Conservation (phyloP, 2,329 filamentous ascomycete genomes). For the Venturia effusa region DNA sequence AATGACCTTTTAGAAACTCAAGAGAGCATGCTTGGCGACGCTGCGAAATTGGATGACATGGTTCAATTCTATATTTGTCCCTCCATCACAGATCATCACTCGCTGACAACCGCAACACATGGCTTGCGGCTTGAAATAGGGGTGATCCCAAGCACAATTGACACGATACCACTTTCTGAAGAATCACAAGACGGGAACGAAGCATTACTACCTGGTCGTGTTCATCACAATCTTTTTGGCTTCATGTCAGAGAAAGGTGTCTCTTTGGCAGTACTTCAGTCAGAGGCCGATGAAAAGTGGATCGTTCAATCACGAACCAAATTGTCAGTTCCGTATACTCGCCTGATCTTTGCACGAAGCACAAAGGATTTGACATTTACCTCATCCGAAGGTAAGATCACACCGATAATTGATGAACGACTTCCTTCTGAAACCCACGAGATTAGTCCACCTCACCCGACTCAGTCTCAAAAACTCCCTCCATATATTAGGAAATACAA, state of each 20-base stretch:
- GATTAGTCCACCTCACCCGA: neutral
- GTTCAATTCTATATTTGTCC: constrained; percentile 24
- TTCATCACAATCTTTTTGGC: constrained; percentile 42
- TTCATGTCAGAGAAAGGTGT: constrained; percentile 51
- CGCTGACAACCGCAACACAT: neutral
- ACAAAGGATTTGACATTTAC: neutral
- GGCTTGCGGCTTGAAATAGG: constrained; percentile 26
- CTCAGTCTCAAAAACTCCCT: no score
- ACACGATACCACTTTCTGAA: constrained; percentile 20
- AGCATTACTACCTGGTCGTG: constrained; percentile 5
- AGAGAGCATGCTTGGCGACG: constrained; percentile 1
- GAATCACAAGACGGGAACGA: constrained; percentile 16
- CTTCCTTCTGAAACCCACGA: neutral
- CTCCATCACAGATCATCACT: neutral
- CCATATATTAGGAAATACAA: neutral
- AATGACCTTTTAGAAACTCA: neutral
- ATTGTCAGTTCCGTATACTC: constrained; percentile 2
- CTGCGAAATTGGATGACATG: neutral
- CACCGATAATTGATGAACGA: neutral
- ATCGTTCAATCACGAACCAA: constrained; percentile 6
- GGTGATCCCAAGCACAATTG: constrained; percentile 33
- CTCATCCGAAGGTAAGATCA: neutral
- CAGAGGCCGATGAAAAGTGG: neutral
- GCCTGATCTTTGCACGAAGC: neutral
- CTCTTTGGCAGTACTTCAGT: constrained; percentile 30